phyloP scores from a whole-genome alignment of 1,284 basidiomycete species.

The Pascua sp. region DNA sequence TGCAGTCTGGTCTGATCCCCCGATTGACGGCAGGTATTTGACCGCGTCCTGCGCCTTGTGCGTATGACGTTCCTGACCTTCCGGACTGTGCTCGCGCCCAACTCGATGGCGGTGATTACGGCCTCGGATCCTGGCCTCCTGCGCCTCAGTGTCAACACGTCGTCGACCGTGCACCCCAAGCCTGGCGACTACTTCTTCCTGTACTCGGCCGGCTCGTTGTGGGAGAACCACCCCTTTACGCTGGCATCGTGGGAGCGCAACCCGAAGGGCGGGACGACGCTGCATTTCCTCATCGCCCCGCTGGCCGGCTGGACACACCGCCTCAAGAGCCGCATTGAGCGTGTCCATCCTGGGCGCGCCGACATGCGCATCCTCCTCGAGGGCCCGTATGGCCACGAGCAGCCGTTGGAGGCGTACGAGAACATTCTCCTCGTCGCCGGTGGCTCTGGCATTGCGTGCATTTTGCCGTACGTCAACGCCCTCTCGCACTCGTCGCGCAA shows the following conservation, averaged over 20 bases:
- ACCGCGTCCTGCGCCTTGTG: slow-evolving; percentile 26
- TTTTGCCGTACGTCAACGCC: slow-evolving; percentile 28
- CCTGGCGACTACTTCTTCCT: slow-evolving; percentile 35
- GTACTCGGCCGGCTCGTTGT: slow-evolving; percentile 24
- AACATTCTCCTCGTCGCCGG: slow-evolving; percentile 28
- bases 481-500: slow-evolving; percentile 2
- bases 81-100: slow-evolving; percentile 13
- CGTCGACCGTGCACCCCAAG: slow-evolving; percentile 17
- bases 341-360: background rate
- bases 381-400: slow-evolving; percentile 33
- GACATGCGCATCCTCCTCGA: slow-evolving; percentile 24
- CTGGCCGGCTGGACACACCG: slow-evolving; percentile 21
- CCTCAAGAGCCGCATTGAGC: slow-evolving; percentile 5
- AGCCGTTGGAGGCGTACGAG: slow-evolving; percentile 24
- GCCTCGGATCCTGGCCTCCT: slow-evolving; percentile 21
- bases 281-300: slow-evolving; percentile 30
- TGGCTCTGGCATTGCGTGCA: slow-evolving; percentile 32
- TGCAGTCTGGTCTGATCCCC: too few relatives aligned
- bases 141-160: slow-evolving; percentile 24
- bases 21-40: slow-evolving; percentile 10
- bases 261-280: slow-evolving; percentile 3
- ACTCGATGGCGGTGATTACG: slow-evolving; percentile 16
- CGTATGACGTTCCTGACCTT: slow-evolving; percentile 25
- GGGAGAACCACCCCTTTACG: slow-evolving; percentile 38
- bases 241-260: slow-evolving; percentile 22